These are phyloP conservation scores for Myxozyma geophila DNA, from an alignment of 805 yeast species.

Conservation along the genomic window DNA sequence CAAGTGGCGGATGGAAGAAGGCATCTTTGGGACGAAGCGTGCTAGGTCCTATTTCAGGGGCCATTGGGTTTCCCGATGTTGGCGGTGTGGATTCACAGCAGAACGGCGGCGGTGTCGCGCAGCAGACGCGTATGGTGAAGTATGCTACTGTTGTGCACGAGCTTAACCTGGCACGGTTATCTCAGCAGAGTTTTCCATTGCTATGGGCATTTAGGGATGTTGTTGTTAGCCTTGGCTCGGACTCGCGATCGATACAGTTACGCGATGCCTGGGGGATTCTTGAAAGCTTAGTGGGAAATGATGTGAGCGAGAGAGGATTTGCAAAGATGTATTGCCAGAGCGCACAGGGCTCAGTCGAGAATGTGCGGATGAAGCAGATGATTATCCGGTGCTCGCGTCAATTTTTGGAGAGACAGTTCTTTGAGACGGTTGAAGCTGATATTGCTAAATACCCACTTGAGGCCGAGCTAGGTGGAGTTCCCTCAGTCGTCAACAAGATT, in stretches of 20 bases:
- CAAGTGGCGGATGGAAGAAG: slow-evolving; percentile 43
- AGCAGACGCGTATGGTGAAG: slow-evolving; percentile 46
- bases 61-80: slow-evolving; percentile 42
- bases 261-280: slow-evolving; percentile 76
- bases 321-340: slow-evolving; percentile 44
- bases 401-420: slow-evolving; percentile 77
- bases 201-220: slow-evolving; percentile 64
- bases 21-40: slow-evolving; percentile 45
- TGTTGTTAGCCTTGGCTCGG: slow-evolving; percentile 55
- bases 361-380: slow-evolving; percentile 46
- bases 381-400: slow-evolving; percentile 60
- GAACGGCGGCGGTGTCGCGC: slow-evolving; percentile 12
- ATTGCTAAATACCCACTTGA: slow-evolving; percentile 57
- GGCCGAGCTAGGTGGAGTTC: slow-evolving; percentile 64
- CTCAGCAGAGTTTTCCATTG: slow-evolving; percentile 52
- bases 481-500: slow-evolving; percentile 74
- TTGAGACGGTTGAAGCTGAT: slow-evolving; percentile 68
- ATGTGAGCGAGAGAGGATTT: slow-evolving; percentile 43
- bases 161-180: slow-evolving; percentile 65
- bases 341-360: slow-evolving; percentile 42
- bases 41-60: slow-evolving; percentile 44
- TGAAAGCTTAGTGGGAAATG: slow-evolving; percentile 50
- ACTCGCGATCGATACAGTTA: slow-evolving; percentile 69
- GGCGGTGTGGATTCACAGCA: slow-evolving; percentile 25
- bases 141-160: slow-evolving; percentile 73